phyloP scores from a whole-genome alignment of 345 rosid genomes.

The Aquilaria malaccensis region DNA sequence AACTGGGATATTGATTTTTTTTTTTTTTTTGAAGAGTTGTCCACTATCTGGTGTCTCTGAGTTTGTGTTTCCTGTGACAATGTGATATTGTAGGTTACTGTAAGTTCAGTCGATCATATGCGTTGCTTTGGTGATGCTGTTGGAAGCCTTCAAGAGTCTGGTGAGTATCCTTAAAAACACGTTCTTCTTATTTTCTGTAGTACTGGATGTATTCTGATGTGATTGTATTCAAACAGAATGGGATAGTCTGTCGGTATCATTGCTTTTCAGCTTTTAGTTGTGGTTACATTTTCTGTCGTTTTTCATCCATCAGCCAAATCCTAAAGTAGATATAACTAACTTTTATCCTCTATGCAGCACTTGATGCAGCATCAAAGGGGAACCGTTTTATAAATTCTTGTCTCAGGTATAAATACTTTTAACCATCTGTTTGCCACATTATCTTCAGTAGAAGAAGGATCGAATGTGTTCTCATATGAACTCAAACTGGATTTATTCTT shows the following conservation, averaged over 20 bases:
- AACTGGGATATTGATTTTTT: too few species aligned
- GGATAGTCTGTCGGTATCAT: neutral
- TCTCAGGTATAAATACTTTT: slow-evolving; percentile 46
- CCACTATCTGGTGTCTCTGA: too few species aligned
- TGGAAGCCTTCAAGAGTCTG: slow-evolving; percentile 75
- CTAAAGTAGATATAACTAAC: neutral
- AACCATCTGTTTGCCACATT: too few species aligned
- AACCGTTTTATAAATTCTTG: slow-evolving; percentile 88
- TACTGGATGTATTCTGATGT: neutral
- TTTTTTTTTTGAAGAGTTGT: too few species aligned
- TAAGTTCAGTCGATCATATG: slow-evolving; percentile 75
- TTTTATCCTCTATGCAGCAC: slow-evolving; percentile 30
- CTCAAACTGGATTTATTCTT: too few species aligned
- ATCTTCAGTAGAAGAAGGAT: too few species aligned
- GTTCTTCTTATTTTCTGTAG: too few species aligned
- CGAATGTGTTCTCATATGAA: too few species aligned
- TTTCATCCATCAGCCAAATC: neutral
- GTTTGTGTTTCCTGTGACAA: neutral
- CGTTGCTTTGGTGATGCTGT: slow-evolving; percentile 75
- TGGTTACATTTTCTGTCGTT: too few species aligned
- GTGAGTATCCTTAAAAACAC: slow-evolving; percentile 19
- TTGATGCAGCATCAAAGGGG: slow-evolving; percentile 89
- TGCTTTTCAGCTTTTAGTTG: neutral
- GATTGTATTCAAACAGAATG: neutral
- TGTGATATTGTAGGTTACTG: slow-evolving; percentile 43